A percentile compares a stretch with the other conserved stretches of the same genome.
These are phyloP conservation scores for Lycium barbarum DNA, from an alignment of 257 asterid species.

Conservation along the genomic window DNA sequence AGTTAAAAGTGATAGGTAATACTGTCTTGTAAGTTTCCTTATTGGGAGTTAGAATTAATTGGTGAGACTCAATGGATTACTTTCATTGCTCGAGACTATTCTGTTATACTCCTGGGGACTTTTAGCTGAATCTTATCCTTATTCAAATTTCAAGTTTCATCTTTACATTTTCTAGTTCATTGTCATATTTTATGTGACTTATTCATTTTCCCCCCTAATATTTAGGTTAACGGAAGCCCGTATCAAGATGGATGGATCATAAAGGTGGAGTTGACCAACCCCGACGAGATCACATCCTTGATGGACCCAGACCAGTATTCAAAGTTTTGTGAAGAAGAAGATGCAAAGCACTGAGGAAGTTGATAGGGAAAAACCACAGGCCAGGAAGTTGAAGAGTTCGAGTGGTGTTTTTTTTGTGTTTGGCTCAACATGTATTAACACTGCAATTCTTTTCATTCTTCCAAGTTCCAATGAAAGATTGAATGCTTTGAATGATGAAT, in stretches of 20 bases:
- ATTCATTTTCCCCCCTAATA: background rate
- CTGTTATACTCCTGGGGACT: background rate
- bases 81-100: background rate
- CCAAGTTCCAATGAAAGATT: background rate
- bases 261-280: constrained; percentile 70
- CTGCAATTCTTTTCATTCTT: background rate
- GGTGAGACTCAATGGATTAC: too few relatives aligned
- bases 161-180: background rate
- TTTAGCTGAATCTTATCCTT: too few relatives aligned
- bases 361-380: background rate
- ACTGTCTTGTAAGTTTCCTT: too few relatives aligned
- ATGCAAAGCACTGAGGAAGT: constrained; percentile 63
- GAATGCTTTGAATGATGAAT: background rate
- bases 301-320: constrained; percentile 71
- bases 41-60: too few relatives aligned
- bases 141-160: background rate
- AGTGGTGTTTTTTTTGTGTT: background rate
- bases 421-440: background rate
- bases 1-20: too few relatives aligned
- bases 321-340: constrained; percentile 87
- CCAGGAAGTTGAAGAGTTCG: background rate
- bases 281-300: constrained; percentile 58
- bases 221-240: constrained; percentile 78
- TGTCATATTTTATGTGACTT: background rate
- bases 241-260: constrained; percentile 91